Conservation (phyloP, 75 land plant species). For the Adiantum capillusveneris region DNA sequence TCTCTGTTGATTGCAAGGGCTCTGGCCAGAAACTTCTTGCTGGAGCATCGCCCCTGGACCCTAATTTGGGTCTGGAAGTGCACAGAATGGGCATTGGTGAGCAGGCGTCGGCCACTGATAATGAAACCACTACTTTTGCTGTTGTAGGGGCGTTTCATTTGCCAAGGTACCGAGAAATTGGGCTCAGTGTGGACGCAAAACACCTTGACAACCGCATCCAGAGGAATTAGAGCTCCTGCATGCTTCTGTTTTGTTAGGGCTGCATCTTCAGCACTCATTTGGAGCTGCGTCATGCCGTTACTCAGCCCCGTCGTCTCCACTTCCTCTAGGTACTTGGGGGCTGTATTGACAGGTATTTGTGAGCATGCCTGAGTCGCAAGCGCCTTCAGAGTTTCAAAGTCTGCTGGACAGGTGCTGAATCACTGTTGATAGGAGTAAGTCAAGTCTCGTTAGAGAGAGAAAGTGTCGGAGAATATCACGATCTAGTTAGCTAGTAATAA, state of each 20-base stretch:
- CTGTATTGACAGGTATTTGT: too few relatives aligned
- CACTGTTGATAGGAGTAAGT: too few relatives aligned
- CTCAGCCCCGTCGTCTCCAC: background rate
- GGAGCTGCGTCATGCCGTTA: background rate
- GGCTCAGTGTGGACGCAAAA: slow-evolving; percentile 96
- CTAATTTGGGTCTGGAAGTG: slow-evolving; percentile 93
- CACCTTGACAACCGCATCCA: slow-evolving; percentile 96
- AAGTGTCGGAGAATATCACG: too few relatives aligned
- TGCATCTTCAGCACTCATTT: background rate
- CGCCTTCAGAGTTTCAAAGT: background rate
- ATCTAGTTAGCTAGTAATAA: too few relatives aligned
- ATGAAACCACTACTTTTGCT: slow-evolving; percentile 92
- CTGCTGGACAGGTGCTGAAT: background rate
- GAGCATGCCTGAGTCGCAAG: too few relatives aligned
- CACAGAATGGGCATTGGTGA: slow-evolving; percentile 95
- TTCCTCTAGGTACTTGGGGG: too few relatives aligned
- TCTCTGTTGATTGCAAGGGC: slow-evolving; percentile 91
- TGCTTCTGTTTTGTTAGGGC: background rate
- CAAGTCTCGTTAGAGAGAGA: too few relatives aligned
- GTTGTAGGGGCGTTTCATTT: slow-evolving; percentile 83
- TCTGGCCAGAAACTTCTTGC: slow-evolving; percentile 82
- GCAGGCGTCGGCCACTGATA: slow-evolving; percentile 62
- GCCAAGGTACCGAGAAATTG: slow-evolving; percentile 94
- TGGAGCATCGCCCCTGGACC: slow-evolving; percentile 84
- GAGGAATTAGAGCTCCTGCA: slow-evolving; percentile 43